These are phyloP conservation scores for Phytophthora pistaciae DNA, from an alignment of 352 stramenopile genomes.

Conservation along the genomic window DNA sequence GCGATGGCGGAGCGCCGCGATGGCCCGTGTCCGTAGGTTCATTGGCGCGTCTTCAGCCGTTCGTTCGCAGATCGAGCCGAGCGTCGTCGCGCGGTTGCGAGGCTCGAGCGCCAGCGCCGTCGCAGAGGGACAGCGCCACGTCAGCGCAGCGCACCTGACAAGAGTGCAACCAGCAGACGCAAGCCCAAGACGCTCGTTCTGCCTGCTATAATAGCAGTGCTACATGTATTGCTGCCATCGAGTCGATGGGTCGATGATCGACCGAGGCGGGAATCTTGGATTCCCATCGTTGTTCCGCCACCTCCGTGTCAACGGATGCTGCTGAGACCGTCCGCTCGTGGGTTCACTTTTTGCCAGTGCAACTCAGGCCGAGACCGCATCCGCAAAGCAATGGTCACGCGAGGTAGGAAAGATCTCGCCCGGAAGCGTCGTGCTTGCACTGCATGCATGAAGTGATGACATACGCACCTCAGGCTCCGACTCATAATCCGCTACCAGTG, in stretches of 20 bases:
- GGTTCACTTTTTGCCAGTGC: constrained; percentile 3
- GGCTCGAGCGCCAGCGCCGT: constrained; percentile 4
- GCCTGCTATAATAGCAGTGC: no score
- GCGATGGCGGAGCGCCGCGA: neutral
- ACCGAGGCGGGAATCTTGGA: neutral
- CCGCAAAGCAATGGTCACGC: neutral
- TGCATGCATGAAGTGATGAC: neutral
- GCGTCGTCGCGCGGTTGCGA: constrained; percentile 17
- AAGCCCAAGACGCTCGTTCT: no score
- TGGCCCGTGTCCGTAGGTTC: neutral
- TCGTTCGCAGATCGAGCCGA: constrained; percentile 1
- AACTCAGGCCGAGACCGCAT: neutral
- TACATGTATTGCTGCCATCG: no score
- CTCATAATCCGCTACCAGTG: neutral
- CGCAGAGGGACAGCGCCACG: constrained; percentile 19
- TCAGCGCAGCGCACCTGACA: neutral
- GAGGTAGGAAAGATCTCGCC: neutral
- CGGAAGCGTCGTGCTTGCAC: neutral
- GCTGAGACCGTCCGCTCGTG: constrained; percentile 1
- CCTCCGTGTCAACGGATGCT: neutral
- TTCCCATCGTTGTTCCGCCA: neutral
- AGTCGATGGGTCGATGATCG: no score
- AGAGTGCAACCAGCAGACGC: no score
- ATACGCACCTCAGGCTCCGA: neutral
- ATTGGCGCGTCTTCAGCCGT: constrained; percentile 1